Evolutionary conservation across 2,329 filamentous ascomycete genomes (phyloP).

Genomic region (Cyphellophora attinorum): DNA sequence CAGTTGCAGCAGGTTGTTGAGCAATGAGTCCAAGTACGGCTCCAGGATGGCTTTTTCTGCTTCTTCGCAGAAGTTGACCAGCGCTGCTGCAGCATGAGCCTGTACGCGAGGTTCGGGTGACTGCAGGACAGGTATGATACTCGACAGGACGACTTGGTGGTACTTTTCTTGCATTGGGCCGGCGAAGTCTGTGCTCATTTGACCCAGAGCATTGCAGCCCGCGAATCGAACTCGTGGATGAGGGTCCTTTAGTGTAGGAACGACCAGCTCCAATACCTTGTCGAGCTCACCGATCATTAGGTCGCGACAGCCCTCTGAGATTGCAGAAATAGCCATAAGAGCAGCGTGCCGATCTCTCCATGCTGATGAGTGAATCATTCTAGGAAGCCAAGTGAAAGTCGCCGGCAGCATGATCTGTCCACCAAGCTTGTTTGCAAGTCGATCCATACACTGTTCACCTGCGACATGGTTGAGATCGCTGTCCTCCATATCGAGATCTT

Average conservation of each 20-base stretch:
- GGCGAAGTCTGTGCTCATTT: conserved; percentile 99
- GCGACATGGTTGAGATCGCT: conserved; percentile 96
- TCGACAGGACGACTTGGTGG: conserved; percentile 75
- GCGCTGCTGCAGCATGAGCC: conserved; percentile 90
- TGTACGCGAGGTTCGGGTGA: conserved; percentile 89
- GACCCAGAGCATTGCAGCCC: conserved; percentile 94
- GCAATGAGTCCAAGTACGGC: conserved; percentile 81
- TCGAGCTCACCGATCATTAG: conserved; percentile 91
- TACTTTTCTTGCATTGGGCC: conserved; percentile 97
- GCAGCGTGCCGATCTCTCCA: conserved; percentile 96
- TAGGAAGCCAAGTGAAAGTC: conserved; percentile 91
- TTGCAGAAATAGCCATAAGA: conserved; percentile 96
- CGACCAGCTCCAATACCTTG: conserved; percentile 88
- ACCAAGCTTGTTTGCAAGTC: conserved; percentile 91
- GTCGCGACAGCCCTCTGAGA: conserved; percentile 92
- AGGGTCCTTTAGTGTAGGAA: conserved; percentile 78
- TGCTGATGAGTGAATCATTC: conserved; percentile 91
- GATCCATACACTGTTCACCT: conserved; percentile 96
- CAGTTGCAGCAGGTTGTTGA: conserved; percentile 76
- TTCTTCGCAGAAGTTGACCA: conserved; percentile 98
- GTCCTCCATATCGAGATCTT: conserved; percentile 92
- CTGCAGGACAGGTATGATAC: conserved; percentile 84
- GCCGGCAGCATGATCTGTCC: conserved; percentile 86
- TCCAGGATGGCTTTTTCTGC: conserved; percentile 86
- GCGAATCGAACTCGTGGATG: conserved; percentile 95